Conservation (phyloP, 768 basidiomycete species). For the Hericium alpestre region DNA sequence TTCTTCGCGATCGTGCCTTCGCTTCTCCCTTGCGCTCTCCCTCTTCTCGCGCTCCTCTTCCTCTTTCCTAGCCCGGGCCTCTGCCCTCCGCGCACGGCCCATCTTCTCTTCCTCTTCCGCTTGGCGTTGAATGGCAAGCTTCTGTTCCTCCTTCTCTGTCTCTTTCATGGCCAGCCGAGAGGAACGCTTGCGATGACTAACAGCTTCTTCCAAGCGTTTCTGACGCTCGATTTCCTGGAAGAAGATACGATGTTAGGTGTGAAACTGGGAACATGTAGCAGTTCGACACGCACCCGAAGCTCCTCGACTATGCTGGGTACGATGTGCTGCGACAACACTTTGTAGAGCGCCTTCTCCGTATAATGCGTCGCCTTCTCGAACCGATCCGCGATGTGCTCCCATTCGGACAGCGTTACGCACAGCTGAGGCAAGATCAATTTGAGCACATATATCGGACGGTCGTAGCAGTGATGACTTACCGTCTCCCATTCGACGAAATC, state of each 20-base stretch:
- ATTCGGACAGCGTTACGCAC: constrained; percentile 73
- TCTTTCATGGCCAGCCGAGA: constrained; percentile 80
- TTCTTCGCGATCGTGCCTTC: constrained; percentile 26
- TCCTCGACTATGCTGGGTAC: constrained; percentile 62
- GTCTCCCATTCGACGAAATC: constrained; percentile 88
- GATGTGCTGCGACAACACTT: constrained; percentile 50
- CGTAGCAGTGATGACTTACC: constrained; percentile 26
- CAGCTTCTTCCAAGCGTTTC: constrained; percentile 57
- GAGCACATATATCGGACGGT: background rate
- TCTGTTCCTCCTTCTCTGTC: constrained; percentile 65
- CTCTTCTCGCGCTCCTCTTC: constrained; percentile 30
- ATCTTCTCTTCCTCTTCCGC: constrained; percentile 61
- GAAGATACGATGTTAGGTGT: background rate
- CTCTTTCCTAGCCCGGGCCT: constrained; percentile 27
- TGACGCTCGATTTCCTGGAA: constrained; percentile 53
- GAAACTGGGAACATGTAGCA: background rate
- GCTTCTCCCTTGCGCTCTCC: constrained; percentile 51
- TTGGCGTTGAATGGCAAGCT: constrained; percentile 44
- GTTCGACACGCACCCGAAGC: constrained; percentile 40
- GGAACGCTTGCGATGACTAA: constrained; percentile 82
- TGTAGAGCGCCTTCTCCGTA: constrained; percentile 70
- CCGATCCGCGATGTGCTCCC: constrained; percentile 68
- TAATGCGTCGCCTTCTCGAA: constrained; percentile 73
- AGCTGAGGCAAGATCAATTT: constrained; percentile 36
- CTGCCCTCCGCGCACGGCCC: constrained; percentile 45